Percentiles rank a stretch among this genome's conserved stretches.
These are phyloP conservation scores for Aspergillus saccharolyticus DNA, from an alignment of 495 filamentous ascomycete genomes.

Conservation along the genomic window DNA sequence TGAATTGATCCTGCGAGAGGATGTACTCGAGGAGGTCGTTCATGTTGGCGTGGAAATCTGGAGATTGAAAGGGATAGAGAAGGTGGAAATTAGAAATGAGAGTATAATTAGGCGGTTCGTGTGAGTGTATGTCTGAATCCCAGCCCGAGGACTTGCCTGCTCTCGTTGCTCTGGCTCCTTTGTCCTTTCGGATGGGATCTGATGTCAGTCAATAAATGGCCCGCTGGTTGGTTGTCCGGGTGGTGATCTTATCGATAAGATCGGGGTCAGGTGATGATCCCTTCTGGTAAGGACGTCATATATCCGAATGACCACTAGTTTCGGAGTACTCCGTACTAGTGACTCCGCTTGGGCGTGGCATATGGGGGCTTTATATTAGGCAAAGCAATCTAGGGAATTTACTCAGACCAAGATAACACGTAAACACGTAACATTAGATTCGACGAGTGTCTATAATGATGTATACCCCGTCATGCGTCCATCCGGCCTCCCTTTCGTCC, in stretches of 20 bases:
- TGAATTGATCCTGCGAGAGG: constrained; percentile 56
- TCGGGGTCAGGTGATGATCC: constrained; percentile 1
- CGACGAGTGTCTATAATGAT: constrained; percentile 18
- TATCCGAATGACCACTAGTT: too few species aligned
- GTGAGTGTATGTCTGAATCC: neutral
- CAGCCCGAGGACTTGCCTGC: neutral
- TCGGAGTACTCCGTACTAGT: too few species aligned
- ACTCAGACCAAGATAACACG: neutral
- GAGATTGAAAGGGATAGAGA: neutral
- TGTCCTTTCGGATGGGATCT: neutral
- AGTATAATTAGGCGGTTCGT: too few species aligned
- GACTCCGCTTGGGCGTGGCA: too few species aligned
- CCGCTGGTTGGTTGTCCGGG: constrained; percentile 5
- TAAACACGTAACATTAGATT: constrained; percentile 7
- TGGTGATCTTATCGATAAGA: constrained; percentile 16
- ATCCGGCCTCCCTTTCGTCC: constrained; percentile 13
- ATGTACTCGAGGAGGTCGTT: constrained; percentile 58
- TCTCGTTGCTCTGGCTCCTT: neutral
- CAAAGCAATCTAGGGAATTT: neutral
- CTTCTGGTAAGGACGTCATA: neutral
- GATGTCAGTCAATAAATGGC: constrained; percentile 9
- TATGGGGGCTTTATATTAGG: neutral
- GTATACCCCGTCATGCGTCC: constrained; percentile 12
- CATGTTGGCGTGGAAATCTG: constrained; percentile 34
- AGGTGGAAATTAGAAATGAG: neutral